Conservation (phyloP, 2,329 filamentous ascomycete species). For the Lojkania enalia region DNA sequence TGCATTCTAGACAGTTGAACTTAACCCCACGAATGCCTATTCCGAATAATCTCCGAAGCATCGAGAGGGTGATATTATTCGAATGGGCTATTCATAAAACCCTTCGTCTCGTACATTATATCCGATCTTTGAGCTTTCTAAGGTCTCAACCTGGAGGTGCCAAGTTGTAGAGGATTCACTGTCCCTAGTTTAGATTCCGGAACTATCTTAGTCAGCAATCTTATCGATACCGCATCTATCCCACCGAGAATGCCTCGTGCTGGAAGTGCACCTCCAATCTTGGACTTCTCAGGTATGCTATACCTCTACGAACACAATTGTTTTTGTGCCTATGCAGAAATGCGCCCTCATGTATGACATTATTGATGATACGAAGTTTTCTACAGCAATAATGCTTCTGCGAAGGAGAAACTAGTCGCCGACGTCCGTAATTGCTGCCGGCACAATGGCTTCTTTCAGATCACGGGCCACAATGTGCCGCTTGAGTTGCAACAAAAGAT, state of each 20-base stretch:
- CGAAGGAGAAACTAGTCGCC: slow-evolving; percentile 31
- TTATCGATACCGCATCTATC: slow-evolving; percentile 5
- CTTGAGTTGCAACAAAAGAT: slow-evolving; percentile 43
- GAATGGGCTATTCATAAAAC: no score
- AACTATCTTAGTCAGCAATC: slow-evolving; percentile 8
- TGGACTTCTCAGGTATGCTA: slow-evolving; percentile 31
- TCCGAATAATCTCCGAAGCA: no score
- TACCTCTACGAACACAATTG: background rate
- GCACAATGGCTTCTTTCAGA: slow-evolving; percentile 52
- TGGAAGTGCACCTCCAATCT: slow-evolving; percentile 28
- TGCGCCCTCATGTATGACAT: no score
- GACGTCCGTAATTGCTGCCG: slow-evolving; percentile 36
- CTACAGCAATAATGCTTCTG: slow-evolving; percentile 26
- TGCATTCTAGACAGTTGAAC: no score
- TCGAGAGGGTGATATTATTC: no score
- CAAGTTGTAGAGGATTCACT: no score
- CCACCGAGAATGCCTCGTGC: slow-evolving; percentile 22
- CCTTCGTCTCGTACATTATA: no score
- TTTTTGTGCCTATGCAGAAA: no score
- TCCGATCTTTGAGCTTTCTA: no score
- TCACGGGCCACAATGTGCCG: slow-evolving; percentile 48
- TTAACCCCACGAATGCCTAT: no score
- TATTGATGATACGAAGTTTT: slow-evolving; percentile 22
- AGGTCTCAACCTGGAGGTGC: no score
- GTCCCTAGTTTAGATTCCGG: no score